phyloP scores from a whole-genome alignment of 176 grass and related monocot genomes.

The Tillandsia leiboldiana region DNA sequence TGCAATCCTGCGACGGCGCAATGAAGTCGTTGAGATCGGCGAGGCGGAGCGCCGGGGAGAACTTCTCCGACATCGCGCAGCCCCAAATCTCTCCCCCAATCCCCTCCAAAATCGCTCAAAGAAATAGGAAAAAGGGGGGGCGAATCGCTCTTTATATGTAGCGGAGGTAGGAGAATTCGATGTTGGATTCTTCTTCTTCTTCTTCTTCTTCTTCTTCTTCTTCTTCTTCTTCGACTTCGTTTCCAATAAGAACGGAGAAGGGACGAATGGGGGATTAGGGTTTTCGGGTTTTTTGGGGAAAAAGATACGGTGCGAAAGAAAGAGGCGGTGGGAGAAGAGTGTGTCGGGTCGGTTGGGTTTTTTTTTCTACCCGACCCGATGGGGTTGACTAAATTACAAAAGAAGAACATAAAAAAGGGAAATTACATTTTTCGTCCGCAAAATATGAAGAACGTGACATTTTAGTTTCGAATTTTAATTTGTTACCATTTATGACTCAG shows the following conservation, averaged over 20 bases:
- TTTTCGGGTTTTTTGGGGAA: not conserved
- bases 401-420: too few species aligned
- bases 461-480: too few species aligned
- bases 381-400: too few species aligned
- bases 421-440: too few species aligned
- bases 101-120: not conserved
- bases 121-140: not conserved
- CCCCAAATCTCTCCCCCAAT: not conserved
- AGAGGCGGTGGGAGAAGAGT: not conserved
- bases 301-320: not conserved
- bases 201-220: too few species aligned
- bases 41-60: conserved; percentile 84
- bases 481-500: too few species aligned
- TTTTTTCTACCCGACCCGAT: not conserved
- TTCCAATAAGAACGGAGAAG: not conserved
- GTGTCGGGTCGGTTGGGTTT: not conserved
- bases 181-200: too few species aligned
- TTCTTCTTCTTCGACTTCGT: not conserved
- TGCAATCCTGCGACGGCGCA: conserved; percentile 80
- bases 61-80: conserved; percentile 59
- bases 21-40: conserved; percentile 99
- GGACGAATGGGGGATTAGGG: not conserved
- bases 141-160: not conserved
- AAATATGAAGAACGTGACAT: too few species aligned
- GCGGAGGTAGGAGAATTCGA: too few species aligned